Conservation (phyloP, 345 rosid species). For the Eucalyptus marginata region DNA sequence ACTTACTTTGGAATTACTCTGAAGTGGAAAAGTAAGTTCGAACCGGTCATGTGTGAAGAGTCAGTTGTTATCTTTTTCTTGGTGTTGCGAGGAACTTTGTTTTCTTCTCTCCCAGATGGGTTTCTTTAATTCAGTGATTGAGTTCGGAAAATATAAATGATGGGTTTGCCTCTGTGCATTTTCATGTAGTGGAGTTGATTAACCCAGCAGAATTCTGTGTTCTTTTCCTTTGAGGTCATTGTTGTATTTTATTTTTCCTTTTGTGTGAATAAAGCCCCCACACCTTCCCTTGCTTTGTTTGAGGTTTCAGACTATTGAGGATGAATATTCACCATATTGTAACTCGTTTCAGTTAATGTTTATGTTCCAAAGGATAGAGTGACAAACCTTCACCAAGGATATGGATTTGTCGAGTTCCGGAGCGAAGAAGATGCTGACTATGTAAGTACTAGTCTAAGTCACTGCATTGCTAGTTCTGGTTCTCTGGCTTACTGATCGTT, state of each 20-base stretch:
- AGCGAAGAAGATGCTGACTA: conserved; percentile 99
- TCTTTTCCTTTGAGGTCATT: background rate
- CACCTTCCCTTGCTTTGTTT: background rate
- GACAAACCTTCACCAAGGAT: conserved; percentile 88
- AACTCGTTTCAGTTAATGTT: conserved; percentile 54
- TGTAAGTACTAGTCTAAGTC: conserved; percentile 18
- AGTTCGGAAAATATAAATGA: background rate
- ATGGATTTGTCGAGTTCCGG: conserved; percentile 86
- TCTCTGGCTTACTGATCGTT: background rate
- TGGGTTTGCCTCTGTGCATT: background rate
- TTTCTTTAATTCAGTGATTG: background rate
- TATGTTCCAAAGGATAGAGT: conserved; percentile 98
- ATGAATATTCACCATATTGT: background rate
- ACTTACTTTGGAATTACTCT: background rate
- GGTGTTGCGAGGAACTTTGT: background rate
- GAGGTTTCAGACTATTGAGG: background rate
- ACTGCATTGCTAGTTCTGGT: background rate
- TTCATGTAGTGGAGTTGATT: background rate
- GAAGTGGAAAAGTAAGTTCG: background rate
- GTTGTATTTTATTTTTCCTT: background rate
- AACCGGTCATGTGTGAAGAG: background rate
- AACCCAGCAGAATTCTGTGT: too few species aligned
- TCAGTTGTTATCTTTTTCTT: background rate
- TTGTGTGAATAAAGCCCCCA: background rate
- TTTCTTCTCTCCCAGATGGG: background rate